These are phyloP conservation scores for Xylariomycetidae sp. DNA, from an alignment of 2,329 filamentous ascomycete genomes.

Conservation along the genomic window DNA sequence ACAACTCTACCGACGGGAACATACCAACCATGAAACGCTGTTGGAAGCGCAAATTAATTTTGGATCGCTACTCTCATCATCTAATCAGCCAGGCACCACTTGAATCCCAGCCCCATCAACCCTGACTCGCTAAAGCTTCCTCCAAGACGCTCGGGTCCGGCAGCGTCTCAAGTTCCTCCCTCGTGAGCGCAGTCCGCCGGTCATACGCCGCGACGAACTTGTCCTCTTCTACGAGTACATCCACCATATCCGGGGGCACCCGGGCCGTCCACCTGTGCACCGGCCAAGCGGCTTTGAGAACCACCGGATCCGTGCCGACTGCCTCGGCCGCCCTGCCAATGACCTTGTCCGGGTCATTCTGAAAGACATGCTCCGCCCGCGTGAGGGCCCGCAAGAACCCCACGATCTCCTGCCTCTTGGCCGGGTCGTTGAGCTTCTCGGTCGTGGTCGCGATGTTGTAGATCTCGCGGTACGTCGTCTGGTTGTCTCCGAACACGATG, in stretches of 20 bases:
- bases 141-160: constrained; percentile 17
- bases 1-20: no score
- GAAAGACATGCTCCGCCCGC: constrained; percentile 25
- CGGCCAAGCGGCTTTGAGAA: constrained; percentile 21
- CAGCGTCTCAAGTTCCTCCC: constrained; percentile 14
- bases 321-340: constrained; percentile 19
- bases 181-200: constrained; percentile 8
- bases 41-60: no score
- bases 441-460: constrained; percentile 29
- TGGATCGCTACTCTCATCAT: no score
- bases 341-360: constrained; percentile 20
- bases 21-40: no score
- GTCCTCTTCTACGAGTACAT: constrained; percentile 23
- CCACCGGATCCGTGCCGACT: constrained; percentile 16
- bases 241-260: constrained; percentile 20
- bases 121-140: no score
- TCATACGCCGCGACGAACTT: constrained; percentile 17
- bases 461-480: constrained; percentile 28
- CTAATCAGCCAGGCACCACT: no score
- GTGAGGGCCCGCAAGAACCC: constrained; percentile 25
- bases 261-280: constrained; percentile 25
- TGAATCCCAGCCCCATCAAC: no score
- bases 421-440: constrained; percentile 25
- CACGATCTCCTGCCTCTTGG: constrained; percentile 25
- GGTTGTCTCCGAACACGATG: constrained; percentile 24